Conservation (phyloP, 176 grass and related monocot genomes). For the Ensete glaucum region DNA sequence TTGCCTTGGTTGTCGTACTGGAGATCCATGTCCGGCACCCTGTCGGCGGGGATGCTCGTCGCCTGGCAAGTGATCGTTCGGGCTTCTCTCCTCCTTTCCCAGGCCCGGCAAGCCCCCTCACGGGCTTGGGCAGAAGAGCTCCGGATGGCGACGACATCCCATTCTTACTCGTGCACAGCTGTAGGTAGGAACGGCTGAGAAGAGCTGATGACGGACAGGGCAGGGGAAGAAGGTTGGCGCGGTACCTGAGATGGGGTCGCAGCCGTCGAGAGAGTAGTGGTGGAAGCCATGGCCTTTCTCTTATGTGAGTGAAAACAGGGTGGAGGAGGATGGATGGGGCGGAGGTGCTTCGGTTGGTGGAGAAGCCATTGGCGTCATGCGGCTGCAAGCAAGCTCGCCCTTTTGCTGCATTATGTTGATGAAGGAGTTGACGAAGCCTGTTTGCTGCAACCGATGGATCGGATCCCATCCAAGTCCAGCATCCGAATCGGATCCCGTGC, state of each 20-base stretch:
- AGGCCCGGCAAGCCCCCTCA: conserved; percentile 33
- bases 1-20: conserved; percentile 93
- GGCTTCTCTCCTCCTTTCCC: conserved; percentile 29
- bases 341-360: no score
- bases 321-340: no score
- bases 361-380: no score
- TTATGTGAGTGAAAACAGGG: no score
- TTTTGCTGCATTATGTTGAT: no score
- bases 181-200: neutral
- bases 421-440: no score
- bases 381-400: no score
- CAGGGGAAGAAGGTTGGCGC: neutral
- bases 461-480: no score
- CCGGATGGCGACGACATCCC: conserved; percentile 29
- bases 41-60: conserved; percentile 54
- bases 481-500: no score
- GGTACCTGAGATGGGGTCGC: conserved; percentile 63
- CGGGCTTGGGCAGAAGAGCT: conserved; percentile 26
- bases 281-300: conserved; percentile 73
- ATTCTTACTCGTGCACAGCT: conserved; percentile 48
- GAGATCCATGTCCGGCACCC: conserved; percentile 93
- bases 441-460: no score
- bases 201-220: neutral
- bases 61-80: conserved; percentile 45
- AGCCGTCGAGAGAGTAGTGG: conserved; percentile 67